phyloP scores from a whole-genome alignment of 495 filamentous ascomycete species.

The Neurospora sp. region DNA sequence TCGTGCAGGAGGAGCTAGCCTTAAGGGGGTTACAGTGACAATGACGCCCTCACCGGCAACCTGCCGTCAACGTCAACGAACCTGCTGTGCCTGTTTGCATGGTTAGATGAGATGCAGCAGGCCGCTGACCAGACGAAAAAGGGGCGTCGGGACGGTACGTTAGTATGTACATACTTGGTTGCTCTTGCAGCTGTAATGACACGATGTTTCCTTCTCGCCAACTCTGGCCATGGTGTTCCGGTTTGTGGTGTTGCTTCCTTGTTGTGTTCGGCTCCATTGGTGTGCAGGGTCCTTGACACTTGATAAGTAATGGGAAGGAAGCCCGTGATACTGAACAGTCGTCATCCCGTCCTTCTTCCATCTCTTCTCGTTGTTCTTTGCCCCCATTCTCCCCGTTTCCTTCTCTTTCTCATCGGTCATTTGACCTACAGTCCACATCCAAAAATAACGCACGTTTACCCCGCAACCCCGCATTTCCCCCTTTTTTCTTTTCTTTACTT shows the following conservation, averaged over 20 bases:
- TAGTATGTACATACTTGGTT: neutral
- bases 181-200: neutral
- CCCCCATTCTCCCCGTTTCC: neutral
- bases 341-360: neutral
- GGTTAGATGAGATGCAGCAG: neutral
- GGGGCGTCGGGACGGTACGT: neutral
- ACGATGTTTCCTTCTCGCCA: neutral
- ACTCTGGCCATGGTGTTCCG: neutral
- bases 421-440: too few species aligned
- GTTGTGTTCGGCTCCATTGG: neutral
- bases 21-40: neutral
- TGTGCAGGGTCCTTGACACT: neutral
- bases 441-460: too few species aligned
- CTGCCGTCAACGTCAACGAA: neutral
- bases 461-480: too few species aligned
- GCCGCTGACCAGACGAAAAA: neutral
- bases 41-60: neutral
- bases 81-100: neutral
- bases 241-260: neutral
- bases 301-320: neutral
- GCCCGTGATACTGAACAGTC: neutral
- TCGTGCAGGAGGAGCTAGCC: neutral
- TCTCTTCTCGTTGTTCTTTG: neutral
- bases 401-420: neutral
- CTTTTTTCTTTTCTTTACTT: too few species aligned